Evolutionary conservation across 768 basidiomycete species (phyloP).

Genomic region (Termitomyces bulborhizus): DNA sequence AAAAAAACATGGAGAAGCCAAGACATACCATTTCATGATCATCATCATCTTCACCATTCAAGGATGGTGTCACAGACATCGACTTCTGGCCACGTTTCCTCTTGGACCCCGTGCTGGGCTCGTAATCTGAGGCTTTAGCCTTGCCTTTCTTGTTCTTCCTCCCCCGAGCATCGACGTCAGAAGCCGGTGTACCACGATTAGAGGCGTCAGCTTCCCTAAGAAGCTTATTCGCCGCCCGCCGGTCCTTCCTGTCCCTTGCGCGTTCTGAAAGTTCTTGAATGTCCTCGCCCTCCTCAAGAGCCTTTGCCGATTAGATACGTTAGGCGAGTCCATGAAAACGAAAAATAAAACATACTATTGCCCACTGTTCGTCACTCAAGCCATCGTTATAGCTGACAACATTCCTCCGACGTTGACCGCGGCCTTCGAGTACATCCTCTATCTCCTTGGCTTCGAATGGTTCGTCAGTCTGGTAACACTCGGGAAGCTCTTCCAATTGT

Average conservation of each 20-base stretch:
- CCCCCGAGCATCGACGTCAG: conserved; percentile 45
- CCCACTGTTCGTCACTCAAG: conserved; percentile 90
- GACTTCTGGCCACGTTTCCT: conserved; percentile 73
- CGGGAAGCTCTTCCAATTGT: conserved; percentile 84
- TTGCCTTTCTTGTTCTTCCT: conserved; percentile 65
- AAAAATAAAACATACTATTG: conserved; percentile 47
- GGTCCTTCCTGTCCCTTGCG: conserved; percentile 57
- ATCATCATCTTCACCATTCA: conserved; percentile 73
- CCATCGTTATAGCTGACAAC: conserved; percentile 93
- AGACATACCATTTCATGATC: conserved; percentile 2
- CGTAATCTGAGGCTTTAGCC: conserved; percentile 47
- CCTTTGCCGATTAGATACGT: conserved; percentile 28
- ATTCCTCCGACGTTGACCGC: conserved; percentile 79
- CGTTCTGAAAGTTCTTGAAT: conserved; percentile 67
- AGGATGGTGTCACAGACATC: conserved; percentile 70
- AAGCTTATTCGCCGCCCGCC: conserved; percentile 54
- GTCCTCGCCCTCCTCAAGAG: conserved; percentile 79
- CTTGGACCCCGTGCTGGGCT: conserved; percentile 50
- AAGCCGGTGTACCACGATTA: conserved; percentile 57
- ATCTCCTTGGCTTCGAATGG: conserved; percentile 61
- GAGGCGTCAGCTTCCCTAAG: conserved; percentile 55
- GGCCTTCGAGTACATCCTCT: conserved; percentile 68
- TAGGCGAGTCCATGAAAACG: neutral
- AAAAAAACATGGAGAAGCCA: neutral
- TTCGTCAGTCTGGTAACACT: conserved; percentile 83